Base-by-base conservation (phyloP, 2,329 filamentous ascomycete species). In the Fonsecaea multimorphosa region DNA sequence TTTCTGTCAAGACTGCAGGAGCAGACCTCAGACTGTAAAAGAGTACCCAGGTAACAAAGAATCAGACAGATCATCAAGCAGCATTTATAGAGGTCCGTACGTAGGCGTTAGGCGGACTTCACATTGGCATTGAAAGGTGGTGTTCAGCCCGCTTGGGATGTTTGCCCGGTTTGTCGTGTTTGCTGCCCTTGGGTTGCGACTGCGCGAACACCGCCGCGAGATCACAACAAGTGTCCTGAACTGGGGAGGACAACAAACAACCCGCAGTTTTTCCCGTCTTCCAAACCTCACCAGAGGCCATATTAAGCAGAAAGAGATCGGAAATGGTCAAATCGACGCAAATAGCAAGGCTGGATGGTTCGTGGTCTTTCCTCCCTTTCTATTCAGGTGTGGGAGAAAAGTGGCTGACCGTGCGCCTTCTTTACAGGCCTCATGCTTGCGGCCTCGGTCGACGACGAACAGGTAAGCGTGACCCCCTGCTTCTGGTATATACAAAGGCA, bases 361-460 rank as follows among this genome's bases (percentile, higher is more conserved):
- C 44, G 44, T 49, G 51, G 7, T 32, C 3, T 24, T 24, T 27
- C 3, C 2, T 1, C 11, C 19, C 44, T 22, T 49, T 24, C 5
- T 12, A n/a, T 49, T 24, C 22, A 22, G 14, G 4, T 12, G 44
- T 12, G 44, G 19, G 16, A 19, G 27, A 12, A 53, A 49, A 53
- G 27, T 32, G 31, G 49, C 64, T 65, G 53, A 64, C 61, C 6
- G 44, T 24, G 19, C 44, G 44, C 44, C 6, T 31, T 60, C 56
- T 68, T 65, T 70, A 58, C 74, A 97, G 93, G 94, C 85, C 87
- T 98, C 71, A 93, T 96, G 85, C 87, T 99, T 72, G 94, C 93
- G 76, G 94, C 94, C 66, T 97, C 93, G 1, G 92, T 97, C 74
- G 95, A 98, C 79, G 93, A 97, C 77, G 91, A 92, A 75, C 87